Evolutionary conservation across 2,329 filamentous ascomycete species (phyloP).

Genomic region (Penicillium sp.): DNA sequence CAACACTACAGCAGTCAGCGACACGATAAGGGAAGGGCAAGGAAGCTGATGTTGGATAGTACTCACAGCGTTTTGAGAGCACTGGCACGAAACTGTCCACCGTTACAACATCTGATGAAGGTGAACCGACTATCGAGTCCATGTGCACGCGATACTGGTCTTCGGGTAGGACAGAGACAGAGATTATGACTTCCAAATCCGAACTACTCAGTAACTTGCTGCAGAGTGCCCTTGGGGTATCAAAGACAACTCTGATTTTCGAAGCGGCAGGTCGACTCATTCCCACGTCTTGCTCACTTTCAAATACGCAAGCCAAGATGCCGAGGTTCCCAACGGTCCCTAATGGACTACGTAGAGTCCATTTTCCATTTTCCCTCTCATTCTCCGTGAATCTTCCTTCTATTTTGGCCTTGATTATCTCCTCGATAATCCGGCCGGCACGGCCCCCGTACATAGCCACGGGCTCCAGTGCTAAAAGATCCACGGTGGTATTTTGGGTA

Average conservation of each 20-base stretch:
- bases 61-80: slow-evolving; percentile 73
- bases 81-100: slow-evolving; percentile 75
- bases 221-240: slow-evolving; percentile 37
- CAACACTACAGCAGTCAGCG: slow-evolving; percentile 59
- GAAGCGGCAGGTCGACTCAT: slow-evolving; percentile 56
- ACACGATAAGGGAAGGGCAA: slow-evolving; percentile 7
- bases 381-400: slow-evolving; percentile 82
- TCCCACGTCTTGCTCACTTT: slow-evolving; percentile 46
- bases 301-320: slow-evolving; percentile 54
- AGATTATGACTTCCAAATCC: slow-evolving; percentile 60
- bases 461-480: slow-evolving; percentile 72
- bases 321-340: slow-evolving; percentile 62
- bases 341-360: slow-evolving; percentile 75
- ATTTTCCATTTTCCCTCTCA: slow-evolving; percentile 80
- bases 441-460: slow-evolving; percentile 78
- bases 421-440: slow-evolving; percentile 77
- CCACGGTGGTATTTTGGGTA: slow-evolving; percentile 30
- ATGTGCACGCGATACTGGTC: slow-evolving; percentile 62
- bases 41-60: slow-evolving; percentile 11
- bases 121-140: slow-evolving; percentile 70
- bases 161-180: slow-evolving; percentile 71
- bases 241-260: slow-evolving; percentile 43
- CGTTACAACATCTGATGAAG: slow-evolving; percentile 75
- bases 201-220: slow-evolving; percentile 36
- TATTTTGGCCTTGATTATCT: slow-evolving; percentile 82